A percentile compares a stretch with the other conserved stretches of the same genome.
These are phyloP conservation scores for Phialemonium atrogriseum DNA, from an alignment of 2,329 filamentous ascomycete genomes.

Conservation along the genomic window DNA sequence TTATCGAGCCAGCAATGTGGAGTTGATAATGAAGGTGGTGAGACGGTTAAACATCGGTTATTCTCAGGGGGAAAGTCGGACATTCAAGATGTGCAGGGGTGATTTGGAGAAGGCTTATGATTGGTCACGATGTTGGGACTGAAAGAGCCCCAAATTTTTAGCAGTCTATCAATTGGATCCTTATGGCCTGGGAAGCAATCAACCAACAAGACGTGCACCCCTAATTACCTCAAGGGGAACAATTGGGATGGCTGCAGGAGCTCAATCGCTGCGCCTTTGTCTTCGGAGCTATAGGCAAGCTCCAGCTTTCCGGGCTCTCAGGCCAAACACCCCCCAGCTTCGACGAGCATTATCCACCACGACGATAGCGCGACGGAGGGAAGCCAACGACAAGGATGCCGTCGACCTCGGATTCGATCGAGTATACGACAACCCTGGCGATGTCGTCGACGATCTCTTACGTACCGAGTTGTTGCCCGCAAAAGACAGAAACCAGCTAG, in stretches of 20 bases:
- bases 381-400: slow-evolving; percentile 5
- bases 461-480: slow-evolving; percentile 11
- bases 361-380: slow-evolving; percentile 9
- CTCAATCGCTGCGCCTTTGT: slow-evolving; percentile 30
- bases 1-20: no score
- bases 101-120: no score
- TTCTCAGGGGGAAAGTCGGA: no score
- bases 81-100: slow-evolving; percentile 9
- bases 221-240: slow-evolving; percentile 10
- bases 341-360: slow-evolving; percentile 13
- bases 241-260: slow-evolving; percentile 29
- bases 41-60: no score
- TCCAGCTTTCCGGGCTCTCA: slow-evolving; percentile 4
- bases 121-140: no score
- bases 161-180: no score
- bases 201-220: slow-evolving; percentile 4
- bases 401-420: slow-evolving; percentile 6
- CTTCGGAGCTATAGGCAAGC: slow-evolving; percentile 23
- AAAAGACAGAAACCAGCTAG: slow-evolving; percentile 12
- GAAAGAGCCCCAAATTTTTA: slow-evolving; percentile 14
- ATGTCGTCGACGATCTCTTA: slow-evolving; percentile 9
- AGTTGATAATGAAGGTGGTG: no score
- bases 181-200: no score
- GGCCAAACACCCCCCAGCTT: slow-evolving; percentile 2
- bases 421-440: slow-evolving; percentile 8